Conservation (phyloP, 768 basidiomycete species). For the Cystofilobasidium ferigula region DNA sequence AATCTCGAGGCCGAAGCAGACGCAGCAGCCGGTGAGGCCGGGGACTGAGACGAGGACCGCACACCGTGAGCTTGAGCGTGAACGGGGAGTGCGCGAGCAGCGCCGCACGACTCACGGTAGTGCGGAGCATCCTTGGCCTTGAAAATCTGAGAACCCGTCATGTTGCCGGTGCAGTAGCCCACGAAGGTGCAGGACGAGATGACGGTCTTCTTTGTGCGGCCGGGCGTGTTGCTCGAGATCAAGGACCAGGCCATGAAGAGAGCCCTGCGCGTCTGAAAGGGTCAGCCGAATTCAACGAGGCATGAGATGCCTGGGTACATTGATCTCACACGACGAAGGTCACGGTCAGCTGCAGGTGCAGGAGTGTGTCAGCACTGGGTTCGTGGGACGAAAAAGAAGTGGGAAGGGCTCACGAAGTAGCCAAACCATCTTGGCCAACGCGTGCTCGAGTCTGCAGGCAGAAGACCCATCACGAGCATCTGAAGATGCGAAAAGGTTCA, state of each 20-base stretch:
- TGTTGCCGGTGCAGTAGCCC: constrained; percentile 26
- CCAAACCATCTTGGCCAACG: constrained; percentile 9
- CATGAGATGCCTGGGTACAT: no score
- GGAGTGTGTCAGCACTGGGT: no score
- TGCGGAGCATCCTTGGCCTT: constrained; percentile 17
- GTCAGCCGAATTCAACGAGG: neutral
- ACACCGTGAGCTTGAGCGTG: neutral
- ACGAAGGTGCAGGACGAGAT: constrained; percentile 23
- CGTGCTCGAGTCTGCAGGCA: neutral
- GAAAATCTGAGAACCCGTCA: constrained; percentile 15
- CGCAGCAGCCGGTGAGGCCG: constrained; percentile 9
- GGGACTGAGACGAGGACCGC: neutral
- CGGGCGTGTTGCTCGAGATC: constrained; percentile 28
- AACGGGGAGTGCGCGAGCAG: neutral
- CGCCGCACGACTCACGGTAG: constrained; percentile 1
- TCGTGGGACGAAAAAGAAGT: no score
- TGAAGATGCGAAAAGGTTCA: neutral
- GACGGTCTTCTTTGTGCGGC: constrained; percentile 30
- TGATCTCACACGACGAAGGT: neutral
- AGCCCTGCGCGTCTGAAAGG: no score
- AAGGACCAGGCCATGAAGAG: constrained; percentile 29
- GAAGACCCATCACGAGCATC: constrained; percentile 15
- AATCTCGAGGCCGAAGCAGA: neutral
- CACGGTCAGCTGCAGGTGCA: neutral
- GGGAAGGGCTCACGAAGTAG: neutral